Percentiles rank a stretch among this genome's conserved stretches.
Conservation (phyloP, 768 basidiomycete genomes). For the Trametes gibbosa region DNA sequence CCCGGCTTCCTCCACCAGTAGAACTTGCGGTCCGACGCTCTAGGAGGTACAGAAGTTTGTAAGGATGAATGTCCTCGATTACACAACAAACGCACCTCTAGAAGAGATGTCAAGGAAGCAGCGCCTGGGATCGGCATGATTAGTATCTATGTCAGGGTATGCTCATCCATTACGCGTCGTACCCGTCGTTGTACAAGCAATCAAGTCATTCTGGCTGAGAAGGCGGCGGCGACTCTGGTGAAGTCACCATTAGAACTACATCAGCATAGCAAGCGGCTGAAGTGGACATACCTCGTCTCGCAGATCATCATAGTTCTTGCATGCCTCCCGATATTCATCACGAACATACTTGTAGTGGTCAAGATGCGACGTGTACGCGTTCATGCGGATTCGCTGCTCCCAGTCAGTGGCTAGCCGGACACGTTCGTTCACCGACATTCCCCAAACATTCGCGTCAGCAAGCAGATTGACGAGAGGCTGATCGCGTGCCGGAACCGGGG, state of each 20-base stretch:
- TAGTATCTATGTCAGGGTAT: neutral
- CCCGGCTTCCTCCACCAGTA: conserved; percentile 79
- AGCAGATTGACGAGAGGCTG: conserved; percentile 41
- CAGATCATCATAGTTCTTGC: conserved; percentile 36
- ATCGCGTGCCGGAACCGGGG: conserved; percentile 34
- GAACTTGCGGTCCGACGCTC: conserved; percentile 57
- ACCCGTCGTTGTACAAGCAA: conserved; percentile 81
- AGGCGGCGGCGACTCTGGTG: conserved; percentile 54
- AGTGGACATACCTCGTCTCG: conserved; percentile 49
- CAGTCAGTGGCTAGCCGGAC: conserved; percentile 42
- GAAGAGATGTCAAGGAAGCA: conserved; percentile 57
- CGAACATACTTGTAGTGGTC: conserved; percentile 45
- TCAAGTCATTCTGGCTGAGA: conserved; percentile 52
- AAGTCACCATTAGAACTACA: neutral
- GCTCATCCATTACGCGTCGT: neutral
- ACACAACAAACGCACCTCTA: conserved; percentile 41
- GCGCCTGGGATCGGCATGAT: conserved; percentile 46
- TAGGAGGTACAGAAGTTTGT: conserved; percentile 25
- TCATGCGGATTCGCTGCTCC: conserved; percentile 40
- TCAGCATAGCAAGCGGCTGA: neutral
- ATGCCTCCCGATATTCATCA: conserved; percentile 39
- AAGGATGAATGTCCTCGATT: neutral
- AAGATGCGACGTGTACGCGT: conserved; percentile 30
- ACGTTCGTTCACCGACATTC: conserved; percentile 51
- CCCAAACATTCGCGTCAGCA: conserved; percentile 46